Evolutionary conservation across 371 early-diverging fungal species (phyloP).

Genomic region (Mucor irregularis): DNA sequence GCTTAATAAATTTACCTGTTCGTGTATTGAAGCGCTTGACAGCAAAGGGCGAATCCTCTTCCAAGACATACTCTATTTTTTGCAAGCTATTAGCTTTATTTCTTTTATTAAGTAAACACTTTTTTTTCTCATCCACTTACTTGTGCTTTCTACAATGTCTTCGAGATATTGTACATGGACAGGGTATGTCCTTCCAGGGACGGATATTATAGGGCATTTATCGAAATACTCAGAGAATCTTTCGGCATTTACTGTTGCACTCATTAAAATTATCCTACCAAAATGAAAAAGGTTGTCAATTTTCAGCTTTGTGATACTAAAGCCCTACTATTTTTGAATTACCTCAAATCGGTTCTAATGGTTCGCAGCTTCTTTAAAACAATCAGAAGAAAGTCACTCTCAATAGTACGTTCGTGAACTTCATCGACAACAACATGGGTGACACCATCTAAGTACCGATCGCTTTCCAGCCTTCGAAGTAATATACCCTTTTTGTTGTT

Average conservation of each 20-base stretch:
- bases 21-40: neutral
- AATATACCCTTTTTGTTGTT: too few relatives aligned
- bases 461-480: constrained; percentile 66
- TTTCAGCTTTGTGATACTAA: neutral
- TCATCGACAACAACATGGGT: constrained; percentile 83
- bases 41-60: constrained; percentile 63
- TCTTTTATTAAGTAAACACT: neutral
- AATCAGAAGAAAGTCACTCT: constrained; percentile 81
- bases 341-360: constrained; percentile 38
- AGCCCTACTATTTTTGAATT: neutral
- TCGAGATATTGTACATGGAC: constrained; percentile 76
- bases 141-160: constrained; percentile 64
- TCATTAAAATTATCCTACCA: constrained; percentile 73
- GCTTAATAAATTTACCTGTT: too few relatives aligned
- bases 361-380: constrained; percentile 58
- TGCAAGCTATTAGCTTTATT: neutral
- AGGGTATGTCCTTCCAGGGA: constrained; percentile 84
- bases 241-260: constrained; percentile 77
- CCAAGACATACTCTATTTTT: constrained; percentile 51
- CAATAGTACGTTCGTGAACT: constrained; percentile 83
- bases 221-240: constrained; percentile 72
- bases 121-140: too few relatives aligned
- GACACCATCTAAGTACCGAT: constrained; percentile 58
- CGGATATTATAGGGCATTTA: constrained; percentile 63
- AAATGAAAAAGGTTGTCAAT: neutral